Percentiles rank a stretch among this genome's conserved stretches.
These are phyloP conservation scores for Cochlearia excelsa DNA, from an alignment of 345 rosid genomes.

Conservation along the genomic window DNA sequence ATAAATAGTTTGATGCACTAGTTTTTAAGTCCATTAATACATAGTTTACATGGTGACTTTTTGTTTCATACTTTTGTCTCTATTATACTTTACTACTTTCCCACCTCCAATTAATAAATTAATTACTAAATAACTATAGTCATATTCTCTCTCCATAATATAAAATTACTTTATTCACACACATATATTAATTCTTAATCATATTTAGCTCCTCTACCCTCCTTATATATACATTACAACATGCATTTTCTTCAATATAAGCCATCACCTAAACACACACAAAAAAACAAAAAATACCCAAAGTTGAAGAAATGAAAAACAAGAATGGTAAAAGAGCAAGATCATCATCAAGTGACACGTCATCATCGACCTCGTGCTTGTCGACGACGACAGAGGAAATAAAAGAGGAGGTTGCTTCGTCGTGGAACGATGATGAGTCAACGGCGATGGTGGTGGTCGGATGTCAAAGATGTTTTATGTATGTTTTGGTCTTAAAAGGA, in stretches of 20 bases:
- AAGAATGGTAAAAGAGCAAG: conserved; percentile 23
- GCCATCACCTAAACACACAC: conserved; percentile 22
- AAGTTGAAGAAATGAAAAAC: conserved; percentile 28
- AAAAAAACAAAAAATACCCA: not conserved
- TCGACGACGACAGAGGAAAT: conserved; percentile 24
- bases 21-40: conserved; percentile 14
- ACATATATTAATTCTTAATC: conserved; percentile 10
- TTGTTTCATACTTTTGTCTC: conserved; percentile 33
- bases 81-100: conserved; percentile 7
- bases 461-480: conserved; percentile 23
- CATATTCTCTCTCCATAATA: conserved; percentile 17
- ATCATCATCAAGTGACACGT: conserved; percentile 12
- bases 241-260: conserved; percentile 5
- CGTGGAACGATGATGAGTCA: conserved; percentile 20
- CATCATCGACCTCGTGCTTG: conserved; percentile 27
- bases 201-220: conserved; percentile 5
- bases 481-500: conserved; percentile 13
- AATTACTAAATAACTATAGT: conserved; percentile 4
- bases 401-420: conserved; percentile 34
- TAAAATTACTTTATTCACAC: conserved; percentile 12
- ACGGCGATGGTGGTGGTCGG: conserved; percentile 18
- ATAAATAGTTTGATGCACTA: conserved; percentile 18
- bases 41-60: conserved; percentile 20
- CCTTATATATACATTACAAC: conserved; percentile 11
- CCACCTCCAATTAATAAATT: conserved; percentile 2